Evolutionary conservation across 2,329 filamentous ascomycete species (phyloP), one percentile per base, ranked within the genome.

Genomic region (Coleophoma eucalyptorum): DNA sequence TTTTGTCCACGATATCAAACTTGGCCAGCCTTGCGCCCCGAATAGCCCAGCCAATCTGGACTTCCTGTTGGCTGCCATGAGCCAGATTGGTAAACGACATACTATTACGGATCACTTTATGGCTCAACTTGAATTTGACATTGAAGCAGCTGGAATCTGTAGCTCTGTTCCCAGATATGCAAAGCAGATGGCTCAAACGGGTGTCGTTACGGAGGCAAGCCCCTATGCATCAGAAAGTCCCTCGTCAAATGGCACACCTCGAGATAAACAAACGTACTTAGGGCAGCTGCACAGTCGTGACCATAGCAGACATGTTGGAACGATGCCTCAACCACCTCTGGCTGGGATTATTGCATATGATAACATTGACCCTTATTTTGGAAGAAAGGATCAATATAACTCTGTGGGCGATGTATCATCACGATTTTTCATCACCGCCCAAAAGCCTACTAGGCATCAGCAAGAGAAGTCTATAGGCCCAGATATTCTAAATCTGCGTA

Each of bases 91-190:
- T 46, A 79, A 80, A 35, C 81, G 83, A 49, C 91, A 94, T 61
- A 75, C 83, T 1, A 79, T 97, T 31, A 92, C 90, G 0, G 83
- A 87, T 42, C 89, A 89, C 0, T 96, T 96, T 65, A 73, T 96
- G n/a, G 84, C 87, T 11, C 92, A 97, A 64, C 73, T 93, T 1
- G 81, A 91, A 51, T 76, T 92, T n/a, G 92, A 97, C 59, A 80
- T 96, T 8, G 83, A 90, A 41, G 55, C 56, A 31, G 50, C 46
- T 26, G 58, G 55, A 11, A 35, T 57, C 18, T 12, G 8, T 10
- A 32, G 12, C 10, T 13, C 40, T 4, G 4, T 13, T 43, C 19
- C n/a, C 12, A 33, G 20, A 26, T 43, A 18, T 21, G 12, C 15
- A 13, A 44, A 26, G 42, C 20, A 44, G n/a, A 32, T 12, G 15